Evolutionary conservation across 495 filamentous ascomycete species (phyloP), one percentile per base, ranked within the genome.

Genomic region (Hypoxylon cercidicola): DNA sequence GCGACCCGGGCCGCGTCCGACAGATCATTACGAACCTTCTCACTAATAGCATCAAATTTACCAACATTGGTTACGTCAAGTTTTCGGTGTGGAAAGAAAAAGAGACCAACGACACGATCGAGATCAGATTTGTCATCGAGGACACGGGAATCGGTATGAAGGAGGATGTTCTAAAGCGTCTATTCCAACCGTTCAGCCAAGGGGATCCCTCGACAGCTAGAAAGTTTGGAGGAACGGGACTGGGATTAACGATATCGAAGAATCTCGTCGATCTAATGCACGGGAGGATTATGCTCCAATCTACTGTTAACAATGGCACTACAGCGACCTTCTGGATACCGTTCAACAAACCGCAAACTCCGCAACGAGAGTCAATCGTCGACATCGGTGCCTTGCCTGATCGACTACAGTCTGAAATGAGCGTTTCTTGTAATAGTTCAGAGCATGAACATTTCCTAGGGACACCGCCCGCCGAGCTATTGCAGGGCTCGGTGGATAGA

Each of bases 31-130:
- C 89, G 21, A 97, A 96, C 68, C 74, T 97, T 12, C 79, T 96
- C n/a, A 89, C 89, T 8, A 97, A 97, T 69, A 90, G 89, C 55
- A 91, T 93, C 74, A 96, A 97, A 64, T 96, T 96, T 66, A 96
- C 93, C 0, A 87, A 87, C 23, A 78, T 85, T 20, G 93, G 93
- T 0, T 83, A 81, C 53, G 85, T 96, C 10, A 84, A 81, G 53
- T 78, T 87, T 48, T 76, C 70, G 0, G 81, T 85, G 11, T 57
- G 69, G 46, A 80, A 79, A 39, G 77, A 82, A 52, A 73, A 75
- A 15, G 82, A 86, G 60, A 78, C 79, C 6, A 62, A 75, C 4
- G 83, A 85, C 4, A 73, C 68, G 0, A 75, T 83, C 21, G 75
- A 82, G 65, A 78, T 86, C 39, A 82, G 76, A 30, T 92, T 90